Percentiles rank a stretch among this genome's conserved stretches.
Evolutionary conservation across 208 protist genomes (phyloP).

Genomic region (Endotrypanum monterogeii): DNA sequence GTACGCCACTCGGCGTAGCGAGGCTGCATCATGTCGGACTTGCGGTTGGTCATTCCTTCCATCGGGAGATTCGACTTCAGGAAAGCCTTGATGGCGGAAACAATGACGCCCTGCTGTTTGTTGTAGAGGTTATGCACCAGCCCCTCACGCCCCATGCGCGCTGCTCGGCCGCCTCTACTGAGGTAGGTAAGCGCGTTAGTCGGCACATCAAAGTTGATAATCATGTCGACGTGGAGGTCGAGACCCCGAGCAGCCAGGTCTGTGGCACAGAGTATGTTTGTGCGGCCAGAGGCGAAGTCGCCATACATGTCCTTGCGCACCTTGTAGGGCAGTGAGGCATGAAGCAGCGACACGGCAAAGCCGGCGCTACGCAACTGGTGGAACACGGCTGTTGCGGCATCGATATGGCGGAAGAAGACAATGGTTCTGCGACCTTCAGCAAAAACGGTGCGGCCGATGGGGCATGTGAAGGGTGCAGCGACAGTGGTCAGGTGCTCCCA

Average conservation of each 20-base stretch:
- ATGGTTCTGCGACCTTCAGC: constrained; percentile 58
- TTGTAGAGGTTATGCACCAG: constrained; percentile 75
- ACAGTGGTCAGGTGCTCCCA: constrained; percentile 78
- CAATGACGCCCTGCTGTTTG: constrained; percentile 78
- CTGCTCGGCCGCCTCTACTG: constrained; percentile 69
- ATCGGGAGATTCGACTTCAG: constrained; percentile 51
- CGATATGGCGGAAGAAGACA: constrained; percentile 76
- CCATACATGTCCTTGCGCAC: constrained; percentile 68
- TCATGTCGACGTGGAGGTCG: constrained; percentile 83
- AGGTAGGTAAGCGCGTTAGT: constrained; percentile 81
- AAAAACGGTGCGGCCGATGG: constrained; percentile 63
- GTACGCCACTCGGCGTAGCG: constrained; percentile 83
- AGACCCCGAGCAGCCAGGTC: constrained; percentile 87
- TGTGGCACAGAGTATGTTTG: constrained; percentile 90
- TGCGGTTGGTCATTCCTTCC: constrained; percentile 71
- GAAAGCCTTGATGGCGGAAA: constrained; percentile 66
- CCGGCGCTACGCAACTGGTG: constrained; percentile 67
- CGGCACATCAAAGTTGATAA: constrained; percentile 90
- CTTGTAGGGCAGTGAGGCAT: constrained; percentile 62
- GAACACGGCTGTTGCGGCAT: constrained; percentile 73
- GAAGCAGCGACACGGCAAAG: constrained; percentile 68
- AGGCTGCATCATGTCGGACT: constrained; percentile 63
- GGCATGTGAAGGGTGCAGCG: constrained; percentile 78
- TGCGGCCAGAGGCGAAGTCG: constrained; percentile 77
- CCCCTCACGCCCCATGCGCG: constrained; percentile 74